Evolutionary conservation across 176 grass and related monocot genomes (phyloP).

Genomic region (Tillandsia leiboldiana): DNA sequence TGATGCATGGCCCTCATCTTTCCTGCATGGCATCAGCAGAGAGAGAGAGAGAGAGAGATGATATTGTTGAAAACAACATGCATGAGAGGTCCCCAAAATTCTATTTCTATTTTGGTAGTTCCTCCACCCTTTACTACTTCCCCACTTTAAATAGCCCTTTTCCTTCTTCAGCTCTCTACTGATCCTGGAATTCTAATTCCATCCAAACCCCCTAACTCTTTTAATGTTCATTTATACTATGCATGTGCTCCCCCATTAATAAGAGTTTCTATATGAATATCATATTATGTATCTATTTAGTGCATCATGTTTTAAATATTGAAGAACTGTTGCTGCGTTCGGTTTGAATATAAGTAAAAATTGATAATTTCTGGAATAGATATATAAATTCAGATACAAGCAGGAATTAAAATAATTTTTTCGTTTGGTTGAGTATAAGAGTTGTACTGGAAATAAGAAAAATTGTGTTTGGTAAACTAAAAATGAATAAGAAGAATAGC

Average conservation of each 20-base stretch:
- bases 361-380: no score
- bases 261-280: no score
- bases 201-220: neutral
- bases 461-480: no score
- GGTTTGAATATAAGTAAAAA: no score
- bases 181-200: neutral
- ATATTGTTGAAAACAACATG: neutral
- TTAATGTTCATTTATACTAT: neutral
- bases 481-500: no score
- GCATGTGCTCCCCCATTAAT: neutral
- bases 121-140: neutral
- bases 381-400: no score
- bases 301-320: no score
- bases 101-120: neutral
- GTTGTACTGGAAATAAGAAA: no score
- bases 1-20: neutral
- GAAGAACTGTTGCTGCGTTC: no score
- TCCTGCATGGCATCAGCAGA: conserved; percentile 14
- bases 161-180: neutral
- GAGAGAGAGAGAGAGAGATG: neutral
- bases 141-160: neutral
- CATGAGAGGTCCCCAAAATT: neutral
- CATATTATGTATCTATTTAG: no score
- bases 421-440: no score
- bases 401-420: no score